phyloP scores from a whole-genome alignment of 306 rosid species.

The Cicer pinnatifidum region DNA sequence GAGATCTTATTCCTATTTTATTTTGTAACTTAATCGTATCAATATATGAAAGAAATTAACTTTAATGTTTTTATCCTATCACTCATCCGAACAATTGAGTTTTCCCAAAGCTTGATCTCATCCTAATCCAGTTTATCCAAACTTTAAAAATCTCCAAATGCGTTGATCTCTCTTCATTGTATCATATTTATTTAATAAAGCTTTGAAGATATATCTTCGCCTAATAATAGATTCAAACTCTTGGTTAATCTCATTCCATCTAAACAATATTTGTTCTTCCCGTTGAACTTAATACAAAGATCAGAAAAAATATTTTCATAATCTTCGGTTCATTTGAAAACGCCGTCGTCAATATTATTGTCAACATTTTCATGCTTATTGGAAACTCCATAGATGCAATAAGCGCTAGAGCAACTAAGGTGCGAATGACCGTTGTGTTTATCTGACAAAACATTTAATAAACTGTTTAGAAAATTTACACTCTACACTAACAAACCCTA shows the following conservation, averaged over 20 bases:
- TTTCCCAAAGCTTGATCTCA: background rate
- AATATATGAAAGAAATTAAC: background rate
- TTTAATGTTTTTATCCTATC: background rate
- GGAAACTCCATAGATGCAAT: too few species aligned
- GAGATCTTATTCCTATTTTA: background rate
- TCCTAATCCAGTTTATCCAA: background rate
- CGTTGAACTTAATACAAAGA: background rate
- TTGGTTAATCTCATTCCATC: slow-evolving; percentile 1
- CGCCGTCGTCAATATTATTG: too few species aligned
- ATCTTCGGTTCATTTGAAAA: too few species aligned
- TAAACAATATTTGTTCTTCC: background rate
- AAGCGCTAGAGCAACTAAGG: too few species aligned
- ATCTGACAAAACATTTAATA: too few species aligned
- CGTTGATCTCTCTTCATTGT: too few species aligned
- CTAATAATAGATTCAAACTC: background rate
- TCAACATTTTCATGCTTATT: too few species aligned
- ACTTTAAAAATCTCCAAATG: too few species aligned
- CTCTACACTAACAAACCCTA: too few species aligned
- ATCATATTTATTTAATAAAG: background rate
- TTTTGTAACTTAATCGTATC: background rate
- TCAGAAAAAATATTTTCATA: background rate
- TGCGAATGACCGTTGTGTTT: too few species aligned
- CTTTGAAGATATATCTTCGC: background rate
- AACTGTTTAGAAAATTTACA: too few species aligned
- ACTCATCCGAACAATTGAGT: background rate